Base-by-base conservation (phyloP, 805 yeast species). In the Wickerhamiella galacta region DNA sequence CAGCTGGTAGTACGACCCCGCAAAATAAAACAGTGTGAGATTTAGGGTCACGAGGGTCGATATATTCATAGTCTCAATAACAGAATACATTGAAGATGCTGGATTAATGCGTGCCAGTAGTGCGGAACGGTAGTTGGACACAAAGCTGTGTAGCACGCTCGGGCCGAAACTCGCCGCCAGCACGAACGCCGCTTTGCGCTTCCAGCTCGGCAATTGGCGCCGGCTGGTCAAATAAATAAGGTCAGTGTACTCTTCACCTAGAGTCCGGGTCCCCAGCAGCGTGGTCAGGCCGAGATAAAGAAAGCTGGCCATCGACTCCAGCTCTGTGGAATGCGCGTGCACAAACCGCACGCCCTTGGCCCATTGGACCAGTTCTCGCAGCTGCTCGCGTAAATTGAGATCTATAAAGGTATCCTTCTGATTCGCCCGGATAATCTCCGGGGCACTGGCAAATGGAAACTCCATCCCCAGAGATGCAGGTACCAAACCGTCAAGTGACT, bases 201-300 rank as follows among this genome's bases (percentile, higher is more conserved):
- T 17, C 30, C 41, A 32, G 4, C 47, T 36, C 1, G 51, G 60
- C 3, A 52, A 33, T 6, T 28, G 14, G 9, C 49, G 38, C n/a
- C 40, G 32, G 5, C 41, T 24, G 3, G 52, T 48, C 8, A 47
- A 30, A 28, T 51, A 51, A 30, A 47, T 45, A 6, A 54, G 37
- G 32, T 87, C 94, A 10, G 83, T 83, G 53, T 87, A 87, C 54
- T 87, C 95, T 50, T 87, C 96, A 1, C 98, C 98, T 18, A 90
- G 56, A 0, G 96, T 87, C 34, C 87, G 63, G 2, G 79, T 68
- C 0, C 87, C 87, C 4, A 69, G 37, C 10, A 77, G 55, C 0
- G 95, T 85, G 0, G 95, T 87, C 16, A 80, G 55, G 2, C 65
- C 52, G n/a, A 81, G 58, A 48, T 87, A 87, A 0, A 75, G 28